phyloP scores from a whole-genome alignment of 305 asterid species.

The Fraxinus ornus region DNA sequence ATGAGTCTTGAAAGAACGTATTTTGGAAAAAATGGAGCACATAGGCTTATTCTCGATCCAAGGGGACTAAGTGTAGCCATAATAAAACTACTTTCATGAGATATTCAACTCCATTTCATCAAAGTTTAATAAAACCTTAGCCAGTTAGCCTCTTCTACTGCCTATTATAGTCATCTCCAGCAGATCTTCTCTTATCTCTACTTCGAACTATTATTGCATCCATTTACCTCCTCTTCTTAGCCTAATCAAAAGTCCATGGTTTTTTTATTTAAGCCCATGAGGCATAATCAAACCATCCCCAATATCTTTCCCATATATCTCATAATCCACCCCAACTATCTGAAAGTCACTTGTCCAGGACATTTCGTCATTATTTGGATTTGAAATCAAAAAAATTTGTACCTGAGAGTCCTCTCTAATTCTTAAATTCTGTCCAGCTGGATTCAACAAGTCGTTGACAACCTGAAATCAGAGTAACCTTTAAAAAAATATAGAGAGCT shows the following conservation, averaged over 20 bases:
- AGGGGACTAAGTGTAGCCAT: background rate
- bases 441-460: slow-evolving; percentile 96
- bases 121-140: background rate
- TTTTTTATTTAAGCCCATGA: background rate
- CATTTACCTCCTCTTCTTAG: background rate
- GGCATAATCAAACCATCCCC: background rate
- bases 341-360: background rate
- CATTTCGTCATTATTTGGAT: background rate
- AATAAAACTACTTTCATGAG: background rate
- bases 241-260: background rate
- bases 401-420: slow-evolving; percentile 98
- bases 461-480: slow-evolving; percentile 58
- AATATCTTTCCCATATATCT: background rate
- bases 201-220: background rate
- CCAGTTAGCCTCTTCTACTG: background rate
- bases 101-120: background rate
- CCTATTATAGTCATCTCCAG: background rate
- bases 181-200: background rate
- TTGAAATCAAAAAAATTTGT: slow-evolving; percentile 19
- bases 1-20: no score
- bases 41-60: background rate
- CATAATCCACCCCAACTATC: background rate
- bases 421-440: slow-evolving; percentile 98
- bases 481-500: slow-evolving; percentile 18
- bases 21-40: no score